Evolutionary conservation across 1,139 yeast species (phyloP), one percentile per base, ranked within the genome.

Genomic region (Debaryomycetaceae sp.): DNA sequence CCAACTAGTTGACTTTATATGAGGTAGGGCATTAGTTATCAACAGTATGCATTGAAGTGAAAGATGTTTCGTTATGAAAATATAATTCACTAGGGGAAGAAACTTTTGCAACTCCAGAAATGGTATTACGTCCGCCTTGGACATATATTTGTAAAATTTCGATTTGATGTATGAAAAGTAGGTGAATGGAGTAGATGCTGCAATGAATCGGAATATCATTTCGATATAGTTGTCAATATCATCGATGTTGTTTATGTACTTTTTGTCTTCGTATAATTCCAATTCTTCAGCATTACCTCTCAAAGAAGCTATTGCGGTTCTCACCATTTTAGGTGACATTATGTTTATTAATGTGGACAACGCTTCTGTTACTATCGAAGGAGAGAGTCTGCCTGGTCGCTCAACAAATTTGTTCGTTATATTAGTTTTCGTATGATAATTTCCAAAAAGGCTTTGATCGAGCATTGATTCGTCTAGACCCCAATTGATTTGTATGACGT

Each of bases 171-270:
- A 79, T 11, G 58, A 56, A 40, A 64, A 71, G 50, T 72, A 79
- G 28, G 75, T 78, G 0, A 47, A 47, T 31, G 85, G 79, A 52
- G 82, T 80, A 1, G 85, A 64, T 1, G 81, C 75, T 2, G 83
- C 75, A 13, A 81, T 50, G 51, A 66, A 81, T 37, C 78, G 65
- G 30, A 79, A 54, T 3, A 75, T 56, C 4, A 66, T 49, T 52
- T 73, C 73, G 54, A 46, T 24, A 30, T 47, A 46, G 17, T 34
- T 36, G 5, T 9, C 32, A 28, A 33, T 19, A 19, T 32, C 36
- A 17, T 41, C 43, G 3, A 32, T 22, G 11, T 22, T 8, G 26
- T 22, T 22, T 11, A 22, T 22, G 11, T 3, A 22, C 26, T 22
- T 22, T 22, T 22, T 22, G 26, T 11, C 26, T 22, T 22, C 26